Conservation (phyloP, 1,139 yeast genomes). For the Nakaseomyces sp. region DNA sequence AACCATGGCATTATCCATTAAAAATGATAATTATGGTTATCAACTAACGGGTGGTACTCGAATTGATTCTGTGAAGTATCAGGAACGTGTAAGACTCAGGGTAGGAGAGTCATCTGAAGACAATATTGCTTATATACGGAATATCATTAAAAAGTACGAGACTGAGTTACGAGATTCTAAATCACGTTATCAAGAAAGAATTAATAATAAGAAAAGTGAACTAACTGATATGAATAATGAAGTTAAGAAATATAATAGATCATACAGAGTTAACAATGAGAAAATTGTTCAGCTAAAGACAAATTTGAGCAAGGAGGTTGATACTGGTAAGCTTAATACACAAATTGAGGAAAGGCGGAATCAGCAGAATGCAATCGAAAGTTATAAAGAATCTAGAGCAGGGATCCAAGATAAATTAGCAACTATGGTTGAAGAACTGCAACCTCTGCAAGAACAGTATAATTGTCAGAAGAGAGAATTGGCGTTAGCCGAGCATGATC, state of each 20-base stretch:
- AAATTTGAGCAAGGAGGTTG: conserved; percentile 31
- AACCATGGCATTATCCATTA: conserved; percentile 38
- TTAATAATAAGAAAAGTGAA: conserved; percentile 11
- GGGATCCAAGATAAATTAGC: conserved; percentile 25
- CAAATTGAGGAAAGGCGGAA: conserved; percentile 27
- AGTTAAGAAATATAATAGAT: conserved; percentile 8
- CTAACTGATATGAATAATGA: conserved; percentile 12
- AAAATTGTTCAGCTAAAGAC: conserved; percentile 20
- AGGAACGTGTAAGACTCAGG: conserved; percentile 20
- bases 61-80: conserved; percentile 51
- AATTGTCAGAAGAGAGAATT: conserved; percentile 16
- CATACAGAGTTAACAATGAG: conserved; percentile 11
- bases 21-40: conserved; percentile 39
- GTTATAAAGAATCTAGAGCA: conserved; percentile 24
- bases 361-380: conserved; percentile 24
- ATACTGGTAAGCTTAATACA: conserved; percentile 35
- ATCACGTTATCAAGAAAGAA: conserved; percentile 13
- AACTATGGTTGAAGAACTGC: conserved; percentile 17
- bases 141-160: conserved; percentile 22
- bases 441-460: conserved; percentile 20
- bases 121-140: conserved; percentile 22
- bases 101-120: conserved; percentile 20
- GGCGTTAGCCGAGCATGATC: conserved; percentile 9
- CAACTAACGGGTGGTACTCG: conserved; percentile 41
- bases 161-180: conserved; percentile 17